These are phyloP conservation scores for Catenaria anguillulae DNA, from an alignment of 371 early-diverging fungal species.

Conservation along the genomic window DNA sequence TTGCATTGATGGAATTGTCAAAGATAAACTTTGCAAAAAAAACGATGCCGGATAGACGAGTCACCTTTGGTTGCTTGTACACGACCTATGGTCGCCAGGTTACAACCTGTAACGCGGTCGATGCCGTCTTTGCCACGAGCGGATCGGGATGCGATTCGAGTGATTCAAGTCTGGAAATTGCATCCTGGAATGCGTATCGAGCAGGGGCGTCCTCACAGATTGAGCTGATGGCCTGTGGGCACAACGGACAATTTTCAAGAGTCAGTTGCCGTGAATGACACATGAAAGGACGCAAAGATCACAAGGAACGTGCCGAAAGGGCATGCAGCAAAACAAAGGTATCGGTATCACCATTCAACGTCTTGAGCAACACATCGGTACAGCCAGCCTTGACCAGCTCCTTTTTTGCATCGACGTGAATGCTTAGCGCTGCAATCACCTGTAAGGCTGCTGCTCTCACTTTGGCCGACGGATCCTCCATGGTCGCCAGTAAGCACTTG, in stretches of 20 bases:
- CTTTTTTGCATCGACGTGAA: slow-evolving; percentile 57
- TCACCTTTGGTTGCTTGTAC: no score
- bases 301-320: slow-evolving; percentile 31
- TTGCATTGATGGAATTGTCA: no score
- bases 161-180: not conserved
- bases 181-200: not conserved
- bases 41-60: no score
- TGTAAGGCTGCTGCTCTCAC: not conserved
- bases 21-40: no score
- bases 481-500: not conserved
- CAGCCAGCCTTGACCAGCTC: slow-evolving; percentile 77
- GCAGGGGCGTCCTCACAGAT: not conserved
- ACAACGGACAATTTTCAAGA: no score
- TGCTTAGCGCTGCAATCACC: slow-evolving; percentile 42
- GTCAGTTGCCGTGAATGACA: no score
- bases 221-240: no score
- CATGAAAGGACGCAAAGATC: no score
- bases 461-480: not conserved
- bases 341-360: slow-evolving; percentile 40
- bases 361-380: slow-evolving; percentile 71
- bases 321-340: slow-evolving; percentile 50
- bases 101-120: not conserved
- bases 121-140: not conserved
- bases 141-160: not conserved
- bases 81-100: not conserved